Evolutionary conservation across 2,329 filamentous ascomycete species (phyloP).

Genomic region (Calonectria pteridis): DNA sequence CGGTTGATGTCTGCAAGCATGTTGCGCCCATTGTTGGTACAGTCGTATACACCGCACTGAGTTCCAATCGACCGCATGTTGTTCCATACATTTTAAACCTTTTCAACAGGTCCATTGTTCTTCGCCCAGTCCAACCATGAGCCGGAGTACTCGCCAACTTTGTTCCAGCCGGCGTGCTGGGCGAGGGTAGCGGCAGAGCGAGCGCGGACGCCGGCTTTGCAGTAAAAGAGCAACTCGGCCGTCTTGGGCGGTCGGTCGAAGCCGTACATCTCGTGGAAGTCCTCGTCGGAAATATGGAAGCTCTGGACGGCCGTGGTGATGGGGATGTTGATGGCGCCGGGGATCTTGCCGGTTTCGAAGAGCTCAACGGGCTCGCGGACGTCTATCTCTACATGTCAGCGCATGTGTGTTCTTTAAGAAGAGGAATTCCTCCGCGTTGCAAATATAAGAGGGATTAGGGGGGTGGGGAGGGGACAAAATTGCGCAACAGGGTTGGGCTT

Average conservation of each 20-base stretch:
- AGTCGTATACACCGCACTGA: no score
- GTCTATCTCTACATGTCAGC: constrained; percentile 58
- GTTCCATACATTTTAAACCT: constrained; percentile 24
- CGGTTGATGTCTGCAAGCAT: neutral
- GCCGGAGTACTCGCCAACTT: constrained; percentile 78
- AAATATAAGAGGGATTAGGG: neutral
- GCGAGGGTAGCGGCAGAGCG: constrained; percentile 83
- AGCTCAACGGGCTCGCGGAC: constrained; percentile 81
- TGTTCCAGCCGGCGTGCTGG: constrained; percentile 78
- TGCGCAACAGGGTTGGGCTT: neutral
- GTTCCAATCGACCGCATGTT: no score
- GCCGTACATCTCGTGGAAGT: constrained; percentile 87
- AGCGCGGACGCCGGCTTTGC: constrained; percentile 90
- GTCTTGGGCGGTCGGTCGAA: constrained; percentile 74
- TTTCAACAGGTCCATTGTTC: constrained; percentile 71
- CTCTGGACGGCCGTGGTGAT: constrained; percentile 82
- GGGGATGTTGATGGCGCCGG: constrained; percentile 85
- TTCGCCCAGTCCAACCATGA: constrained; percentile 87
- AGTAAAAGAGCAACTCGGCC: constrained; percentile 84
- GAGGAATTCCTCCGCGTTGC: neutral
- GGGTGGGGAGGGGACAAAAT: neutral
- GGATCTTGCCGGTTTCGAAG: constrained; percentile 76
- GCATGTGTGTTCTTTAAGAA: neutral
- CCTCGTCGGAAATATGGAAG: constrained; percentile 79
- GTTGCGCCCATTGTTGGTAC: neutral